A percentile compares a stretch with the other conserved stretches of the same genome.
phyloP scores from a whole-genome alignment of 2,329 filamentous ascomycete genomes.

The Pseudogymnoascus sp. region DNA sequence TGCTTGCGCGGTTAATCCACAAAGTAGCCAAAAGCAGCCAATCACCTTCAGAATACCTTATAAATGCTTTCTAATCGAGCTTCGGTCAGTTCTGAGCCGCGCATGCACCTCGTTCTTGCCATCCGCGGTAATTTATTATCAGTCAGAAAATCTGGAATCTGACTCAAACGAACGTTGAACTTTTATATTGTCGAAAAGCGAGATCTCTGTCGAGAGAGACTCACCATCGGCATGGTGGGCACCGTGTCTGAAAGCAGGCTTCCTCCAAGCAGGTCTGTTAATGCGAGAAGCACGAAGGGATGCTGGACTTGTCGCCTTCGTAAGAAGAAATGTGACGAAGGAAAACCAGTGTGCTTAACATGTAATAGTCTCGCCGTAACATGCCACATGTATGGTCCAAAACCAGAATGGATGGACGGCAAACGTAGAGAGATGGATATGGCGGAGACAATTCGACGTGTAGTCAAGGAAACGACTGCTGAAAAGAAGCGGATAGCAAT shows the following conservation, averaged over 20 bases:
- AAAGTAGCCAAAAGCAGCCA: neutral
- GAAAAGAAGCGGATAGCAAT: constrained; percentile 20
- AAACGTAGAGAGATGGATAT: constrained; percentile 35
- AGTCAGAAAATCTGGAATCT: neutral
- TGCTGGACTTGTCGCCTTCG: constrained; percentile 59
- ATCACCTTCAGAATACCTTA: neutral
- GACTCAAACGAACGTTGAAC: neutral
- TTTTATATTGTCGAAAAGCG: neutral
- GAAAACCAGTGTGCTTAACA: constrained; percentile 48
- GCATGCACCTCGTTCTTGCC: neutral
- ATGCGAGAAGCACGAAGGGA: constrained; percentile 27
- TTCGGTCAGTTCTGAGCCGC: neutral
- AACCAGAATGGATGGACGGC: constrained; percentile 12
- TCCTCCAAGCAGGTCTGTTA: neutral
- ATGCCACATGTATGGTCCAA: constrained; percentile 10
- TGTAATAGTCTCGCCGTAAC: constrained; percentile 29
- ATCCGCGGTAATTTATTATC: neutral
- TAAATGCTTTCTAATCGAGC: constrained; percentile 1
- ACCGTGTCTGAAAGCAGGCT: neutral
- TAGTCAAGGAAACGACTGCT: constrained; percentile 45
- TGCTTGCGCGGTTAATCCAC: constrained; percentile 1
- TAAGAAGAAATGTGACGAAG: constrained; percentile 59
- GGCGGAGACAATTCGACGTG: constrained; percentile 42
- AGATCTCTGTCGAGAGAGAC: neutral
- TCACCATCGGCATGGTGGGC: neutral